Conservation (phyloP, 2,329 filamentous ascomycete species). For the Berkeleyomyces basicola region DNA sequence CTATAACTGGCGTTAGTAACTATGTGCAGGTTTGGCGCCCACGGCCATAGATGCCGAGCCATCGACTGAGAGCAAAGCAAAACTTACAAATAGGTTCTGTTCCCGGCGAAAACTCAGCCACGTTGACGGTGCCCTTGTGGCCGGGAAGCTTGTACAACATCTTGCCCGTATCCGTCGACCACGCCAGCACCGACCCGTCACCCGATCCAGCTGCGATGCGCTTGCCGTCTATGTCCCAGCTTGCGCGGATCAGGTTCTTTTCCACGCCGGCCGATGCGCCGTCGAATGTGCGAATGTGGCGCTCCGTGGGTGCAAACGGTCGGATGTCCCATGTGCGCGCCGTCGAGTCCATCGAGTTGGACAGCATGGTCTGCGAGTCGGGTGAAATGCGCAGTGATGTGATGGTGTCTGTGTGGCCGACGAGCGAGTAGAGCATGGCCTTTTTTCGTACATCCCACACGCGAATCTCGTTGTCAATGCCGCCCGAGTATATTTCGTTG, state of each 20-base stretch:
- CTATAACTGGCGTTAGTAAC: constrained; percentile 33
- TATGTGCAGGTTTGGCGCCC: background rate
- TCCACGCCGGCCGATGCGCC: constrained; percentile 78
- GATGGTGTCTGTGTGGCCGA: constrained; percentile 81
- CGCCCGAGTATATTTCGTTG: constrained; percentile 85
- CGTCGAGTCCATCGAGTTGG: constrained; percentile 85
- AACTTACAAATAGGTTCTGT: constrained; percentile 76
- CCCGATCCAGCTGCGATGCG: constrained; percentile 79
- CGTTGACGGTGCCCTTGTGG: constrained; percentile 89
- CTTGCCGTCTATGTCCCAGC: constrained; percentile 76
- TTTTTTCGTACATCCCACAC: constrained; percentile 96
- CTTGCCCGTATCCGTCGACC: constrained; percentile 79
- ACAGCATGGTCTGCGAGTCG: constrained; percentile 77
- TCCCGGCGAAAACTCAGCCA: constrained; percentile 74
- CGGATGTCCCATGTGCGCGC: constrained; percentile 92
- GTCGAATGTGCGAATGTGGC: constrained; percentile 76
- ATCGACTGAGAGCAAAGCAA: background rate
- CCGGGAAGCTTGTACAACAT: constrained; percentile 88
- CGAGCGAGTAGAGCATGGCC: constrained; percentile 68
- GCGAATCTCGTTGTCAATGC: constrained; percentile 93
- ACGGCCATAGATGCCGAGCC: background rate
- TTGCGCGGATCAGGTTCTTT: constrained; percentile 78
- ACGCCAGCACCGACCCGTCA: constrained; percentile 79
- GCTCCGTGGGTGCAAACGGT: constrained; percentile 78
- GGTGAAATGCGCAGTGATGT: constrained; percentile 85